phyloP scores from a whole-genome alignment of 257 asterid genomes.

The Plantago ovata region DNA sequence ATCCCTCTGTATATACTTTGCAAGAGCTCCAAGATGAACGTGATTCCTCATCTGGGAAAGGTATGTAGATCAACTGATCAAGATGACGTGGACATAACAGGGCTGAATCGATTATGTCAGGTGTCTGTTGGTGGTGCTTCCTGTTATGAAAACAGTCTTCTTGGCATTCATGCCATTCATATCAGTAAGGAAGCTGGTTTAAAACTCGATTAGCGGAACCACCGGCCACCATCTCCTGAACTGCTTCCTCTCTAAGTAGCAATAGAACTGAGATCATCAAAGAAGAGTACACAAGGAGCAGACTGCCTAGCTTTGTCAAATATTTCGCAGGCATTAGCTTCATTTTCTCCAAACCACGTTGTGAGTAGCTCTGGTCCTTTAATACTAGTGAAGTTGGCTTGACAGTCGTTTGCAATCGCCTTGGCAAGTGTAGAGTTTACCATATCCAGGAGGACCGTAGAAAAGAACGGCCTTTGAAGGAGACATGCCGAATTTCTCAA shows the following conservation, averaged over 20 bases:
- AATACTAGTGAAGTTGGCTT: slow-evolving; percentile 66
- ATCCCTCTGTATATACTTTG: slow-evolving; percentile 52
- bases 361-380: slow-evolving; percentile 62
- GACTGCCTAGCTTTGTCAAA: slow-evolving; percentile 65
- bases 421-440: slow-evolving; percentile 63
- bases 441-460: slow-evolving; percentile 71
- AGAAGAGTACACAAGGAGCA: too few species aligned
- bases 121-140: slow-evolving; percentile 62
- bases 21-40: slow-evolving; percentile 54
- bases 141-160: too few species aligned
- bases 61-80: slow-evolving; percentile 53
- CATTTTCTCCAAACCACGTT: slow-evolving; percentile 74
- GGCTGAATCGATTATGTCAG: slow-evolving; percentile 55
- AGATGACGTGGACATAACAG: slow-evolving; percentile 63
- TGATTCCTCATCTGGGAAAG: slow-evolving; percentile 58
- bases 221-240: slow-evolving; percentile 58
- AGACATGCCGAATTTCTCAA: too few species aligned
- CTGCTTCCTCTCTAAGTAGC: too few species aligned
- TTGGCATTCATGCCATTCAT: slow-evolving; percentile 65
- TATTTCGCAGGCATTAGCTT: slow-evolving; percentile 66
- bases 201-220: slow-evolving; percentile 63
- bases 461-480: slow-evolving; percentile 65
- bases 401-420: slow-evolving; percentile 70
- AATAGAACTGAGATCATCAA: too few species aligned
- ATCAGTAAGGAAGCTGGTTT: slow-evolving; percentile 55